Conservation (phyloP, 164 flowering plant species). For the Brasenia schreberi region DNA sequence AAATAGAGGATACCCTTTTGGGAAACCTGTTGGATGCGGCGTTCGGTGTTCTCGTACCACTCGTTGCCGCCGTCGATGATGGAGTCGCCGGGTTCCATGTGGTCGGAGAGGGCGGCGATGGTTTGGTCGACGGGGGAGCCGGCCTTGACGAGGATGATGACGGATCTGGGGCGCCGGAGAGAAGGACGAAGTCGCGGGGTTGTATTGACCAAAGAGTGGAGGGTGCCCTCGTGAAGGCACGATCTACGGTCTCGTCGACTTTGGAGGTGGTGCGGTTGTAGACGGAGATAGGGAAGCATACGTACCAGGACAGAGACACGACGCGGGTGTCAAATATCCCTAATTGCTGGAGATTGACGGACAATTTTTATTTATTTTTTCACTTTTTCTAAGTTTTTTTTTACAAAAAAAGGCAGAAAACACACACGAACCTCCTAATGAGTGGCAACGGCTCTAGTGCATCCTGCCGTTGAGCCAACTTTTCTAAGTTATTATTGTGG, state of each 20-base stretch:
- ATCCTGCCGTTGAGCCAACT: no score
- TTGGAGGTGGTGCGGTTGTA: slow-evolving; percentile 37
- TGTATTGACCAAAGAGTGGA: slow-evolving; percentile 22
- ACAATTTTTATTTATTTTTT: no score
- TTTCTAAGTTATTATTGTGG: no score
- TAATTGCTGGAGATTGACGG: no score
- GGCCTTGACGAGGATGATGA: slow-evolving; percentile 40
- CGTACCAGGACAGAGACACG: no score
- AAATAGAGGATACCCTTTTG: no score
- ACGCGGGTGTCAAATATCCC: no score
- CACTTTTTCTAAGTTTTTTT: no score
- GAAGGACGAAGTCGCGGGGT: slow-evolving; percentile 26
- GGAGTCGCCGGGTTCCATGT: slow-evolving; percentile 30
- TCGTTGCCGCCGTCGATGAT: slow-evolving; percentile 36
- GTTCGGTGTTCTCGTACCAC: slow-evolving; percentile 34
- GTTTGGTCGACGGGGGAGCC: slow-evolving; percentile 39
- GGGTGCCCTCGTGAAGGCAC: slow-evolving; percentile 25
- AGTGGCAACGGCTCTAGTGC: no score
- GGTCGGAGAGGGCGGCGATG: slow-evolving; percentile 23
- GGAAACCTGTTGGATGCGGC: slow-evolving; percentile 7
- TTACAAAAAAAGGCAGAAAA: no score
- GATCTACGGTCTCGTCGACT: slow-evolving; percentile 30
- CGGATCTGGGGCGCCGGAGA: slow-evolving; percentile 28
- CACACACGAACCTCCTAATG: no score
- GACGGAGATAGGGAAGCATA: slow-evolving; percentile 32